Conservation (phyloP, 495 filamentous ascomycete genomes). For the Darksidea phi region DNA sequence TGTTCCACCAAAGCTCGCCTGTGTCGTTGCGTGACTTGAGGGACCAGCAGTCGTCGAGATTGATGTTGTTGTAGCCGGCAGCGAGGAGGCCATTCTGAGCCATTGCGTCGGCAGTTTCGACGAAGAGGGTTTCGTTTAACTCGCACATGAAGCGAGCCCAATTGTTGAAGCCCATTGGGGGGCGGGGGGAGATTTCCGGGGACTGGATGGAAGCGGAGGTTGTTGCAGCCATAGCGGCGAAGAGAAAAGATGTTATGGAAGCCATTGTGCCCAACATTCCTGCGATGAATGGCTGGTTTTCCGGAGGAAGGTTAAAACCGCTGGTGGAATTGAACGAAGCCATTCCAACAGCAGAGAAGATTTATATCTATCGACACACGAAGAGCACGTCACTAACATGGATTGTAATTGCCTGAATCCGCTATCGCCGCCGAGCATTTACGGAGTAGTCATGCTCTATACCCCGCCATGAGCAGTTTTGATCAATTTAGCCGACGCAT, state of each 20-base stretch:
- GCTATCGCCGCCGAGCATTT: not conserved
- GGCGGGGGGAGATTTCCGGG: slow-evolving; percentile 23
- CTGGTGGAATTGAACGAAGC: too few species aligned
- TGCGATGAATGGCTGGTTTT: not conserved
- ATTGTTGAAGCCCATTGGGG: slow-evolving; percentile 51
- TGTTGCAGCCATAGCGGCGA: slow-evolving; percentile 5
- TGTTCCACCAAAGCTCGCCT: slow-evolving; percentile 45
- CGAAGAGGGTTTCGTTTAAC: slow-evolving; percentile 49
- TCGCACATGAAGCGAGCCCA: slow-evolving; percentile 49
- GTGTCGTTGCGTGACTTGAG: slow-evolving; percentile 36
- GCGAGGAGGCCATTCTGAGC: slow-evolving; percentile 42
- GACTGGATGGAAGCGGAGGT: slow-evolving; percentile 13
- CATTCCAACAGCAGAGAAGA: too few species aligned
- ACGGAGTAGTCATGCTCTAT: not conserved
- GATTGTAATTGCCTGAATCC: too few species aligned
- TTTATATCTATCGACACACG: too few species aligned
- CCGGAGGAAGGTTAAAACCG: too few species aligned
- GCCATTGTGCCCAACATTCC: slow-evolving; percentile 6
- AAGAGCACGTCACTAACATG: too few species aligned
- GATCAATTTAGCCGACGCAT: slow-evolving; percentile 25
- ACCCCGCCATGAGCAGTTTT: too few species aligned
- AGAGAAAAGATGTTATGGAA: slow-evolving; percentile 6
- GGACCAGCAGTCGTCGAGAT: slow-evolving; percentile 51
- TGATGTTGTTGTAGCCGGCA: slow-evolving; percentile 48
- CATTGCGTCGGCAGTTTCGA: slow-evolving; percentile 46